These are phyloP conservation scores for Sporothrix schenckii DNA, from an alignment of 2,329 filamentous ascomycete species.

Conservation along the genomic window DNA sequence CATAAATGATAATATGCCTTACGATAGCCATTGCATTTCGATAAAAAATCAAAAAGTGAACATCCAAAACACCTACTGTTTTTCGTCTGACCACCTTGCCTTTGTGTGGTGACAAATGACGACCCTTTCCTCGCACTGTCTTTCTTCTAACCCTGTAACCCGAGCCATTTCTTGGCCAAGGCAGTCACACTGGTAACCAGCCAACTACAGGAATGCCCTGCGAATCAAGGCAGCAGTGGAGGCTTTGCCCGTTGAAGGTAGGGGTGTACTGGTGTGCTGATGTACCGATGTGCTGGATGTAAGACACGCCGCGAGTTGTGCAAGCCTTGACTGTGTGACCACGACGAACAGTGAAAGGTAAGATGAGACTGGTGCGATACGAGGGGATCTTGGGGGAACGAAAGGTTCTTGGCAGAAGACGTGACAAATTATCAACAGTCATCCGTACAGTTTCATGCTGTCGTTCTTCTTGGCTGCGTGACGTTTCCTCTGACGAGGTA, in stretches of 20 bases:
- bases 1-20: constrained; percentile 2
- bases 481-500: background rate
- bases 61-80: background rate
- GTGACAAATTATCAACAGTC: background rate
- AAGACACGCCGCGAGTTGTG: constrained; percentile 13
- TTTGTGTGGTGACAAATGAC: background rate
- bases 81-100: background rate
- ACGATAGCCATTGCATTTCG: constrained; percentile 12
- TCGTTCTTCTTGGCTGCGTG: constrained; percentile 16
- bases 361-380: background rate
- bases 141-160: background rate
- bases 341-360: too few relatives aligned
- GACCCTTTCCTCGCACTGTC: constrained; percentile 21
- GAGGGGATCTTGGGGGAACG: background rate
- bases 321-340: constrained; percentile 16
- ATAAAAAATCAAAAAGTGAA: background rate
- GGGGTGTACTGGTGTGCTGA: background rate
- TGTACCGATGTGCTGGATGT: background rate
- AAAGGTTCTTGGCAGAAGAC: background rate
- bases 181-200: background rate
- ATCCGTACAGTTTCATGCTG: background rate
- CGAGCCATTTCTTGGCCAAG: background rate
- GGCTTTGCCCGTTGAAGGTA: background rate
- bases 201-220: constrained; percentile 13
- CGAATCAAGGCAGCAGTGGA: background rate